phyloP scores from a whole-genome alignment of 148 eudicot species.

The Bassia scoparia region DNA sequence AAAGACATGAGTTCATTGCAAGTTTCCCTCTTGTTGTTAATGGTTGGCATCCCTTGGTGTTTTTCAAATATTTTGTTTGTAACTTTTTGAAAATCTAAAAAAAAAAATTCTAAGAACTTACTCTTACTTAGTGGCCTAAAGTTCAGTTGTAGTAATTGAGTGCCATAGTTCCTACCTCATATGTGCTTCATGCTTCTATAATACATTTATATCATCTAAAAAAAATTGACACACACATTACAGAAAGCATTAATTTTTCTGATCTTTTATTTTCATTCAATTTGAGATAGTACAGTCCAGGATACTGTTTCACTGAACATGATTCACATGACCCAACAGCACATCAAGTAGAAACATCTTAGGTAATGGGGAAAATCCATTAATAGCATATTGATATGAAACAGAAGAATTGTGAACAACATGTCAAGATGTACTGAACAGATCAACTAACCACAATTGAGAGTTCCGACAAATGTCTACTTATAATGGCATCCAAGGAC shows the following conservation, averaged over 20 bases:
- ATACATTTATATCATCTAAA: not conserved
- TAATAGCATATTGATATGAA: not conserved
- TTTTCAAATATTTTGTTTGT: not conserved
- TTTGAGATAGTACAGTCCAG: not conserved
- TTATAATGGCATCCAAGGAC: slow-evolving; percentile 41
- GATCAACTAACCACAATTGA: slow-evolving; percentile 45
- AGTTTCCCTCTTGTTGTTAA: not conserved
- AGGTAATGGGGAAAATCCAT: not conserved
- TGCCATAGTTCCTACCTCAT: not conserved
- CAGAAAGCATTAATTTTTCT: not conserved
- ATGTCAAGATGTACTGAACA: not conserved
- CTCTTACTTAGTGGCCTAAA: not conserved
- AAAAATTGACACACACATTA: not conserved
- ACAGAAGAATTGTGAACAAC: slow-evolving; percentile 4
- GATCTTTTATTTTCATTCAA: not conserved
- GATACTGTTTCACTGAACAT: not conserved
- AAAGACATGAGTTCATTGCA: too few relatives aligned
- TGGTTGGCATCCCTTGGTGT: not conserved
- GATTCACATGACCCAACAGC: not conserved
- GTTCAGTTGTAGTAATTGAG: not conserved
- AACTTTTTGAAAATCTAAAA: too few relatives aligned
- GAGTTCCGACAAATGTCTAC: slow-evolving; percentile 49
- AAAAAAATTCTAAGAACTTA: not conserved
- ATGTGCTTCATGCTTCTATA: not conserved
- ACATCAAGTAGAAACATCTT: not conserved